Evolutionary conservation across 495 filamentous ascomycete species (phyloP).

Genomic region (Aspergillus coremiiformis): DNA sequence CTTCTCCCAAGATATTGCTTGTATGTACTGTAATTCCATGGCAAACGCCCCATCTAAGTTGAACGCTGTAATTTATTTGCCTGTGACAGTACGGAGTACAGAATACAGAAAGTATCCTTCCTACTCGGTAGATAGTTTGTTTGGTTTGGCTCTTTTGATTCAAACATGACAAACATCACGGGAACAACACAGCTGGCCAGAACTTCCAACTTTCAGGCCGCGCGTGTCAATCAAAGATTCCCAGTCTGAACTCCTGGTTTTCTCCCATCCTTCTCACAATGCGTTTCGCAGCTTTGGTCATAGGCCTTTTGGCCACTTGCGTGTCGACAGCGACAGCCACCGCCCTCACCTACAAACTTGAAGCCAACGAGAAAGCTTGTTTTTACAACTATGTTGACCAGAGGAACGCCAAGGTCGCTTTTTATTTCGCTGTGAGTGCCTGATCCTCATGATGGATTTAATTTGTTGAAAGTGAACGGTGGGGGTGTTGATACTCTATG

Average conservation of each 20-base stretch:
- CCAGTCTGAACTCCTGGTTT: constrained; percentile 8
- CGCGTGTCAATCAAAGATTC: constrained; percentile 6
- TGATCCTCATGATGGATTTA: background rate
- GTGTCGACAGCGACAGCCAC: constrained; percentile 61
- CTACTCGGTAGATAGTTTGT: too few relatives aligned
- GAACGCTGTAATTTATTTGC: too few relatives aligned
- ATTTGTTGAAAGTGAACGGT: background rate
- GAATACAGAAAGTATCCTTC: too few relatives aligned
- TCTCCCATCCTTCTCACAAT: constrained; percentile 22
- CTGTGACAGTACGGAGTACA: too few relatives aligned
- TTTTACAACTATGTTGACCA: constrained; percentile 75
- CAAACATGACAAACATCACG: constrained; percentile 35
- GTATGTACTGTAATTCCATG: background rate
- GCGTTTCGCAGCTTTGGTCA: constrained; percentile 33
- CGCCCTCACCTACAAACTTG: constrained; percentile 88
- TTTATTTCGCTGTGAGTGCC: constrained; percentile 91
- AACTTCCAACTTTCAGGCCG: constrained; percentile 24
- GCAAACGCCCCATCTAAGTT: too few relatives aligned
- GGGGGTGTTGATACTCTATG: background rate
- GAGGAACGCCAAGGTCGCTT: constrained; percentile 77
- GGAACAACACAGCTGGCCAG: constrained; percentile 31
- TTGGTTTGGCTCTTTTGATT: constrained; percentile 11
- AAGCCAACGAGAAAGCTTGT: constrained; percentile 87
- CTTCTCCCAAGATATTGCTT: too few relatives aligned
- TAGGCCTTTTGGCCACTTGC: constrained; percentile 58